Conservation (phyloP, 306 rosid species). For the Fagus sylvatica region DNA sequence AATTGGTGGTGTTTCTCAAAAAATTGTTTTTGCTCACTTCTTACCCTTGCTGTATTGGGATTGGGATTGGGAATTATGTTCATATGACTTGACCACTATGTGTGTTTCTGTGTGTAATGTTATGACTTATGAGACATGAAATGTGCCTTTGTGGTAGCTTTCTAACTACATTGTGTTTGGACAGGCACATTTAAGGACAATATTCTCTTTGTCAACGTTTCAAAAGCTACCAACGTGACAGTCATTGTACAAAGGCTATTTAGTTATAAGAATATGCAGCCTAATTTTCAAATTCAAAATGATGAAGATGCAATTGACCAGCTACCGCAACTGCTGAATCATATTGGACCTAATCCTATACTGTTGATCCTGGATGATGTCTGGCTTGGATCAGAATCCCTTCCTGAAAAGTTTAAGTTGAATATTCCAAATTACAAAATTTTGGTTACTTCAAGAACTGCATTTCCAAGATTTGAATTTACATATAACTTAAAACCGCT, state of each 20-base stretch:
- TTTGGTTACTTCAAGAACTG: constrained; percentile 60
- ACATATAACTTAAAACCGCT: constrained; percentile 33
- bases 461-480: constrained; percentile 29
- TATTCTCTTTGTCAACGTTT: constrained; percentile 46
- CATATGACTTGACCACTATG: neutral
- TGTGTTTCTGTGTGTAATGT: neutral
- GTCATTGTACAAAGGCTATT: constrained; percentile 37
- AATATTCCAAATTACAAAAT: constrained; percentile 45
- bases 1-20: no score
- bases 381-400: constrained; percentile 56
- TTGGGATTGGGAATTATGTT: neutral
- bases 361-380: constrained; percentile 68
- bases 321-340: constrained; percentile 32
- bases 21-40: neutral
- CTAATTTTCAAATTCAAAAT: constrained; percentile 35
- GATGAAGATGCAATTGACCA: constrained; percentile 39
- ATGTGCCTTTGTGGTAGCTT: constrained; percentile 1
- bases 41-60: neutral
- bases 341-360: constrained; percentile 24
- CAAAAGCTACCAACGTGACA: constrained; percentile 42
- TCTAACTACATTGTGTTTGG: constrained; percentile 9
- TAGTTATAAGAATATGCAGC: constrained; percentile 26
- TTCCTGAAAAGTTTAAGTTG: constrained; percentile 39
- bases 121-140: neutral
- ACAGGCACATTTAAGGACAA: constrained; percentile 44